Evolutionary conservation across 495 filamentous ascomycete genomes (phyloP).

Genomic region (Gamarada debralockiae): DNA sequence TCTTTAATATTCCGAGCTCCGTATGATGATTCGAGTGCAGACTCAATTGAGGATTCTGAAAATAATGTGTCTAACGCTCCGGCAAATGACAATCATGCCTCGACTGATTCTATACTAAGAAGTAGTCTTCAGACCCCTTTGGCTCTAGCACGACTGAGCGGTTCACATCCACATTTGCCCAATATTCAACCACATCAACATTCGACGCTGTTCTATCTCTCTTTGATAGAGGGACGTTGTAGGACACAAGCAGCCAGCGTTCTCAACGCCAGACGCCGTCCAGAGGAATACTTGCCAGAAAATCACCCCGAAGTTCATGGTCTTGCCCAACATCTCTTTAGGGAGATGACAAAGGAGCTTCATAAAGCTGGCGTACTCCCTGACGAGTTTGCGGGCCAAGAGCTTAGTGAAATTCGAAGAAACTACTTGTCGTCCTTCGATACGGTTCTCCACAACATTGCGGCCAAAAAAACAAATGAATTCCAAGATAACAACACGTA

Average conservation of each 20-base stretch:
- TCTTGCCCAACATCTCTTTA: slow-evolving; percentile 20
- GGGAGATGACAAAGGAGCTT: slow-evolving; percentile 18
- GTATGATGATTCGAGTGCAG: slow-evolving; percentile 11
- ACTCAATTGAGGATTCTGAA: slow-evolving; percentile 10
- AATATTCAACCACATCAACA: slow-evolving; percentile 18
- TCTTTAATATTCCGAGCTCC: slow-evolving; percentile 11
- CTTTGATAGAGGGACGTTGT: slow-evolving; percentile 26
- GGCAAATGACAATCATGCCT: background rate
- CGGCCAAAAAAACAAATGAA: background rate
- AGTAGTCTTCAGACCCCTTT: background rate
- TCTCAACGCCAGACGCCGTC: slow-evolving; percentile 16
- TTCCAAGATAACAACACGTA: background rate
- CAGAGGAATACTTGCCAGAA: slow-evolving; percentile 12
- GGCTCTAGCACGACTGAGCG: slow-evolving; percentile 1
- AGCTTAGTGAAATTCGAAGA: slow-evolving; percentile 9
- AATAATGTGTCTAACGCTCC: background rate
- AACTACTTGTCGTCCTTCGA: slow-evolving; percentile 18
- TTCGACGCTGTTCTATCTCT: slow-evolving; percentile 21
- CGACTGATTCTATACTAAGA: background rate
- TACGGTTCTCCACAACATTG: slow-evolving; percentile 15
- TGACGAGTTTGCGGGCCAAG: slow-evolving; percentile 5
- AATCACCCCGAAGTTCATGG: slow-evolving; percentile 18
- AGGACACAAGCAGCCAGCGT: slow-evolving; percentile 19
- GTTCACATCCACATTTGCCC: slow-evolving; percentile 5
- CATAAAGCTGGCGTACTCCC: slow-evolving; percentile 21